Evolutionary conservation across 495 filamentous ascomycete species (phyloP), one percentile per base, ranked within the genome.

Genomic region (Penicillium turbatum): DNA sequence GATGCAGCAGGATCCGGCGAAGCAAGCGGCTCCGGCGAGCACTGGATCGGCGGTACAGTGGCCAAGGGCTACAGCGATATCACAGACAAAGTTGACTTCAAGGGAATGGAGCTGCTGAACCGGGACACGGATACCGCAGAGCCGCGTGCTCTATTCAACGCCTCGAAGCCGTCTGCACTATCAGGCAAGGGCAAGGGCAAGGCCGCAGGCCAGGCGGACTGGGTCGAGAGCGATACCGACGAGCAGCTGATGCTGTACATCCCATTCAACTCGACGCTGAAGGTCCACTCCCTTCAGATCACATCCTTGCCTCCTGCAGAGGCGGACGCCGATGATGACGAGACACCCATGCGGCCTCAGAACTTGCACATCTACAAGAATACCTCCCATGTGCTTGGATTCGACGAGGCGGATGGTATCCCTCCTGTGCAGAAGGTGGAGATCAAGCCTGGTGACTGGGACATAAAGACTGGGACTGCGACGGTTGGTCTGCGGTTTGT

Each of bases 161-260:
- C 56, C 6, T 76, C 66, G 35, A 87, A 87, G 69, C 93, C 93
- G 12, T 78, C 76, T 4, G 75, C 81, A 1, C 69, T 92, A 35
- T 74, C 68, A 11, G 64, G 56, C 15, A 86, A 86, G 59, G 80
- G 81, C 35, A 88, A 87, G 68, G 72, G 66, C 12, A 78, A 69
- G 39, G 68, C 47, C 68, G 10, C 63, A 62, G 35, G 70, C 62
- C 13, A 56, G 39, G 82, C 82, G 47, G 93, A 98, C 71, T 97
- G 90, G 89, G 82, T 97, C n/a, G 90, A 97, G 78, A 96, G 89
- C 64, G 95, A 97, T 65, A 96, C 92, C n/a, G 93, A 98, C 67
- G 90, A 97, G 74, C 95, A 98, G 78, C 69, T 98, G 54, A 88
- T 98, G 85, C 81, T 98, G 47, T 97, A 86, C 67, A 75, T 95